Base-by-base conservation (phyloP, 805 yeast species). In the Spathaspora boniae region DNA sequence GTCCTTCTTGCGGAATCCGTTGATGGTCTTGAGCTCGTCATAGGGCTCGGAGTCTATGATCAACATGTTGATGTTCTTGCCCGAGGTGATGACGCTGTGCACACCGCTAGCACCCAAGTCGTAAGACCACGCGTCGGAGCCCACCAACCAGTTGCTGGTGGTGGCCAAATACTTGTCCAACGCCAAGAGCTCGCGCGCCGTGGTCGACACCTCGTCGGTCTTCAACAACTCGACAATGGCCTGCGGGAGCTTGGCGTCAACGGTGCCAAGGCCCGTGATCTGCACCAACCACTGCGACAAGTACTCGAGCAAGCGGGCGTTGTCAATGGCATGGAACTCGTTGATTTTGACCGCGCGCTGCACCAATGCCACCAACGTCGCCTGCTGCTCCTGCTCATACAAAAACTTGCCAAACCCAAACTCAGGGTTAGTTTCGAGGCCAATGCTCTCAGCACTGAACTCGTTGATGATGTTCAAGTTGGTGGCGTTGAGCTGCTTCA, bases 111-210 rank as follows among this genome's bases (percentile, higher is more conserved):
- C 70, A 28, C 98, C 98, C 48, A 86, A 67, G 63, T 91, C 98
- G 55, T 82, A 88, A 15, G 96, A 76, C 98, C 98, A 91, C 21
- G 93, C 78, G 58, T 91, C 98, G 14, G 96, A 87, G 21, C 97
- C 96, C 38, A 91, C 69, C 41, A 91, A 69, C 98, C 98, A 91
- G 35, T 75, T 68, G 9, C 83, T 68, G 33, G 68, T 67, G 37
- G 69, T 56, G 19, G 50, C 45, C 46, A 85, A 75, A 38, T 58
- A 63, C 6, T 72, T 69, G 38, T 68, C 60, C 28, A 68, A 55
- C 3, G 63, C 57, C 35, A 82, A 59, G 18, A 87, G 53, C 11
- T 68, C 58, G 15, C 60, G 43, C 3, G 80, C 71, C 25, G 62
- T 50, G 4, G 54, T 56, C 11, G 78, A 60, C 9, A 33, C 16